These are phyloP conservation scores for Kodamaea arcana DNA, from an alignment of 1,139 yeast genomes.

Conservation along the genomic window DNA sequence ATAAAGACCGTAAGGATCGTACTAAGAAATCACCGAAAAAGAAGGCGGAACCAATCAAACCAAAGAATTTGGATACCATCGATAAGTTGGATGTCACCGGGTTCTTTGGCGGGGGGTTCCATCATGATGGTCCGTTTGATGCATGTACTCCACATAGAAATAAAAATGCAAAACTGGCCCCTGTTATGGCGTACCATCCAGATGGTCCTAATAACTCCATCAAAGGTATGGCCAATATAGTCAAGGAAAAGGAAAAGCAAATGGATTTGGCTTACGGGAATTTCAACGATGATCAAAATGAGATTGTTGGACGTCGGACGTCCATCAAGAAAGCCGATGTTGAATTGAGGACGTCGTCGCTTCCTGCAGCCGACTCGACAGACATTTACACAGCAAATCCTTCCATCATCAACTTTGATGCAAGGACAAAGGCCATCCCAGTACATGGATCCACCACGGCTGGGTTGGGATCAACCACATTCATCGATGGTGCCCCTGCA, in stretches of 20 bases:
- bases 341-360: conserved; percentile 6
- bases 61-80: conserved; percentile 78
- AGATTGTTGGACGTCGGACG: conserved; percentile 30
- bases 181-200: conserved; percentile 90
- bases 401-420: conserved; percentile 64
- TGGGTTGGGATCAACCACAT: conserved; percentile 90
- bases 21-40: conserved; percentile 33
- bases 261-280: conserved; percentile 62
- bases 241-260: conserved; percentile 49
- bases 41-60: conserved; percentile 41
- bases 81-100: conserved; percentile 96
- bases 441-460: conserved; percentile 82
- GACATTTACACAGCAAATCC: conserved; percentile 2
- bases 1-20: conserved; percentile 1
- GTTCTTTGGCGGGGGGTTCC: conserved; percentile 90
- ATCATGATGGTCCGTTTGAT: conserved; percentile 98
- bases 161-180: conserved; percentile 75
- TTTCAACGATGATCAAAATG: conserved; percentile 35
- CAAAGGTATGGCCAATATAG: conserved; percentile 49
- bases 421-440: conserved; percentile 61
- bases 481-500: conserved; percentile 96
- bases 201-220: conserved; percentile 93
- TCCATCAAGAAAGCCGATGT: conserved; percentile 16
- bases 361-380: conserved; percentile 1
- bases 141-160: conserved; percentile 97